Base-by-base conservation (phyloP, 2,329 filamentous ascomycete species). In the Cordyceps farinosa region DNA sequence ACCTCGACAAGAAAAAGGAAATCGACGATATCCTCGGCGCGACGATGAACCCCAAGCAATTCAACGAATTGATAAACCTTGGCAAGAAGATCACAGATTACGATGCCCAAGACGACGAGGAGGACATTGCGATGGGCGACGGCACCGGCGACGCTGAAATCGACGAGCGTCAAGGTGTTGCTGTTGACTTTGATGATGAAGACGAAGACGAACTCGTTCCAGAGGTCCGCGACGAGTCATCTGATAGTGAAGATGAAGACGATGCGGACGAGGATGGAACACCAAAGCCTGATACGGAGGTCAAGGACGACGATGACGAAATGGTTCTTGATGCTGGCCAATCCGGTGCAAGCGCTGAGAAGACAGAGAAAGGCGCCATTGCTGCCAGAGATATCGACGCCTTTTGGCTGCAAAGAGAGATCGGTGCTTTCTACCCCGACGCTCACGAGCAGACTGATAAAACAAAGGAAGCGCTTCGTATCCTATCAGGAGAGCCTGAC, bases 61-160 rank as follows among this genome's bases (percentile, higher is more conserved):
- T 98, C 80, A 98, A 98, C 73, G 94, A 98, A 78, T 79, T 99
- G 68, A 88, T 98, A 62, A 99, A 97, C 73, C 80, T 99, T 50
- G 92, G 93, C 67, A 99, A 99, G 81, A 99, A 99, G 79, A 97
- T 99, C 67, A 99, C 95, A 56, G 95, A 99, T 75, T 99, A 98
- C 76, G 91, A 98, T 76, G 91, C 91, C 45, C 92, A 98, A 74
- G 94, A 98, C 67, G 95, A 97, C 38, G 93, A 98, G 66, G 94
- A 97, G 68, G 88, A 92, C 64, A 90, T 92, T 81, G 89, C 86
- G 36, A 87, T 89, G 70, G 89, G 85, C 64, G 83, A 86, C 34
- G 60, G 52, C n/a, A 84, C 81, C 29, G 85, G 84, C 62, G 81
- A 79, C 3, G 89, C 85, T 36, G 93, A 97, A 73, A 86, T 97